Conservation (phyloP, 768 basidiomycete genomes). For the Coprinopsis marcescibilis region DNA sequence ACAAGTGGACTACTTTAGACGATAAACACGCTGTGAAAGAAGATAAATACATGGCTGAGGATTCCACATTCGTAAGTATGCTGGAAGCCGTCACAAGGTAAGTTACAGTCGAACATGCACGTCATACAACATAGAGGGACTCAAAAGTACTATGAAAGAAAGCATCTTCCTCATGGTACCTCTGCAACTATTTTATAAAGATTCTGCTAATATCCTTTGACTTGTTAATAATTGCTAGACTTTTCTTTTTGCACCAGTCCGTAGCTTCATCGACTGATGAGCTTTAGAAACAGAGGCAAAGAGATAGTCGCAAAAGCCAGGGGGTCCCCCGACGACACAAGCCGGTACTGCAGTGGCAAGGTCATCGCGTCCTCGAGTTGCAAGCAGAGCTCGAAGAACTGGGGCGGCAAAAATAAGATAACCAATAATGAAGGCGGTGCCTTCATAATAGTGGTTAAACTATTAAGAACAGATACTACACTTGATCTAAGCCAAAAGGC, state of each 20-base stretch:
- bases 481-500: constrained; percentile 85
- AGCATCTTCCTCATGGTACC: no score
- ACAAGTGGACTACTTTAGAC: no score
- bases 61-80: no score
- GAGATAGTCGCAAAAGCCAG: constrained; percentile 12
- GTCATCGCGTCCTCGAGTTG: constrained; percentile 44
- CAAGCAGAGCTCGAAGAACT: constrained; percentile 46
- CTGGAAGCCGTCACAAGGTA: no score
- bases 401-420: constrained; percentile 53
- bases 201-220: no score
- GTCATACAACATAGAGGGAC: no score
- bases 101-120: no score
- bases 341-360: constrained; percentile 46
- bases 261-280: constrained; percentile 12
- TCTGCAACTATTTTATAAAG: no score
- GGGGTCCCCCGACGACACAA: constrained; percentile 55
- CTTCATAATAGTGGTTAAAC: constrained; percentile 56
- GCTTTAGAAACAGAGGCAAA: constrained; percentile 15
- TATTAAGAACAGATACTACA: constrained; percentile 83
- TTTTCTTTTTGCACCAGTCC: constrained; percentile 11
- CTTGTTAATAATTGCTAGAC: no score
- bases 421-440: constrained; percentile 51
- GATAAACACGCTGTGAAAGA: no score
- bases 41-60: no score
- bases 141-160: no score